Base-by-base conservation (phyloP, 805 yeast genomes). In the Starmerella scarabaei region DNA sequence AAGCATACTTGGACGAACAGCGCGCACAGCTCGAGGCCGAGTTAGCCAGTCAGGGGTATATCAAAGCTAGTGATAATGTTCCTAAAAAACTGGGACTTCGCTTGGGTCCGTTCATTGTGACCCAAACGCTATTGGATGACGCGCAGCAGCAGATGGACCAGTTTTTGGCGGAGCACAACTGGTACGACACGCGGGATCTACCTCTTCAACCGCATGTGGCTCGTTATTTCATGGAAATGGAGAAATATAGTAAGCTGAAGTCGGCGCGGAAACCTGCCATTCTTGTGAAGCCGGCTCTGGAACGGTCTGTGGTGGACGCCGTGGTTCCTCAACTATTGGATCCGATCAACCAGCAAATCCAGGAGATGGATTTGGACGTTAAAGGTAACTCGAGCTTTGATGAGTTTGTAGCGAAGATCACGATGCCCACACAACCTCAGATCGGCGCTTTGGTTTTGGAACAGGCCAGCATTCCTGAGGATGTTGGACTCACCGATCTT, bases 221-320 rank as follows among this genome's bases (percentile, higher is more conserved):
- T 2, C 29, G 34, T 3, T 31, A 38, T n/a, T 6, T 40, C 9
- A 21, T 39, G 27, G 42, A 36, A 6, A 23, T 30, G 21, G 38
- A 42, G n/a, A 32, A 32, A 26, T 32, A 32, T 26, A 7, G 27
- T n/a, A 32, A 20, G 26, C 27, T 32, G 35, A 19, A 28, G 29
- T 21, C 21, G 21, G 9, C 18, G 11, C 5, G 30, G 11, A 19
- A 20, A n/a, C 30, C 31, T 6, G 33, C 33, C 17, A 36, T 36
- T 16, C 43, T 46, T 3, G 43, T 43, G 26, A 31, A 31, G 27
- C 42, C 50, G 16, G 33, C 38, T 16, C 38, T 46, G 12, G 50
- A 46, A 35, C 34, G 39, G 21, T 38, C 41, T 8, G 26, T 36
- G 4, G 9, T 35, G 5, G 24, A 20, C 4, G 15, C 14, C 3